Evolutionary conservation across 1,139 yeast genomes (phyloP).

Genomic region (Candida tetrigidarum): DNA sequence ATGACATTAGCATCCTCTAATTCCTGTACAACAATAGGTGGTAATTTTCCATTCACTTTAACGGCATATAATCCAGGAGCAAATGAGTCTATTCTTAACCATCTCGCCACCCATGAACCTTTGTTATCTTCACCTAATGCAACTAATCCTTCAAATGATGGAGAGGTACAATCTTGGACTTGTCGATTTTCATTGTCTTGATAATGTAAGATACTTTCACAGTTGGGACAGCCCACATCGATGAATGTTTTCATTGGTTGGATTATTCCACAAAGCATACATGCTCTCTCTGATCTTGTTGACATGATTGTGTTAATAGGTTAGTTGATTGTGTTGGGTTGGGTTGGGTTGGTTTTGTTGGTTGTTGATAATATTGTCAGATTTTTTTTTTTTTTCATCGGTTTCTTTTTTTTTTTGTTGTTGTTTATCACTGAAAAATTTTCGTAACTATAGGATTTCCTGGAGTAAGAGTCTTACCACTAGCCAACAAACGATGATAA

Average conservation of each 20-base stretch:
- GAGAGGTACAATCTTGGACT: constrained; percentile 92
- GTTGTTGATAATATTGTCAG: background rate
- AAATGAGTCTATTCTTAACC: constrained; percentile 93
- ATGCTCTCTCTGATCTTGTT: constrained; percentile 84
- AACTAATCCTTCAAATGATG: constrained; percentile 94
- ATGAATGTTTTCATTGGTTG: constrained; percentile 77
- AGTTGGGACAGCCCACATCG: constrained; percentile 94
- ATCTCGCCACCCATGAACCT: constrained; percentile 95
- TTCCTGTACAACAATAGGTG: constrained; percentile 80
- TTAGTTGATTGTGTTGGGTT: constrained; percentile 1
- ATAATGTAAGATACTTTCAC: constrained; percentile 82
- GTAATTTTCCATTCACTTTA: constrained; percentile 88
- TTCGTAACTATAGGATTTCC: background rate
- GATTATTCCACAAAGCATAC: constrained; percentile 95
- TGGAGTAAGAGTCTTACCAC: background rate
- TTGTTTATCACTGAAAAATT: background rate
- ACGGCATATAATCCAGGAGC: constrained; percentile 93
- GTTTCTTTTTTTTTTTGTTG: background rate
- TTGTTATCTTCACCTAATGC: constrained; percentile 84
- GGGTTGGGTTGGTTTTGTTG: background rate
- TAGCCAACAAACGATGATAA: background rate
- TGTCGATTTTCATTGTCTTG: constrained; percentile 83
- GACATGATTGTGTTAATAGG: constrained; percentile 40
- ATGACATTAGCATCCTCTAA: constrained; percentile 74
- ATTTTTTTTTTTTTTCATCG: constrained; percentile 4